These are phyloP conservation scores for Stylonectria norvegica DNA, from an alignment of 2,329 filamentous ascomycete genomes.

Conservation along the genomic window DNA sequence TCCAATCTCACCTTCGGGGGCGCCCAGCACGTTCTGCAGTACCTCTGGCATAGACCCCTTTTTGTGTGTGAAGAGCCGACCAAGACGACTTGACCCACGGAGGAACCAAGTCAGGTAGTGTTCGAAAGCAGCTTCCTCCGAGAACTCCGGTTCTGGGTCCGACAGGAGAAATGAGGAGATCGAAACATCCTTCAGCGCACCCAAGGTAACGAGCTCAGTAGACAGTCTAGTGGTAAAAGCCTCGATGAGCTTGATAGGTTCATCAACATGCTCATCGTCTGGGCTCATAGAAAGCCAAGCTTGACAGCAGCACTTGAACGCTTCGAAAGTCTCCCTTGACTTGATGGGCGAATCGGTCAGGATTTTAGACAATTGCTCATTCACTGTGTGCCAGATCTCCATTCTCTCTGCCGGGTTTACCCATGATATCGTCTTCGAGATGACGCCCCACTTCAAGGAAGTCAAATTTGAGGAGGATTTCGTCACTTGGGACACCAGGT, in stretches of 20 bases:
- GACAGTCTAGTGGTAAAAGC: constrained; percentile 34
- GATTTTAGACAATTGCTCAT: constrained; percentile 32
- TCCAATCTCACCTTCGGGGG: constrained; percentile 11
- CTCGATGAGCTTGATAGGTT: constrained; percentile 32
- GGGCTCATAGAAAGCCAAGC: constrained; percentile 39
- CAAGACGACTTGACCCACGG: constrained; percentile 32
- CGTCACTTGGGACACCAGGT: constrained; percentile 30
- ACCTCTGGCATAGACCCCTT: constrained; percentile 23
- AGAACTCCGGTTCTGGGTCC: constrained; percentile 20
- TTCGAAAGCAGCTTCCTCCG: constrained; percentile 24
- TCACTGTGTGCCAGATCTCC: constrained; percentile 33
- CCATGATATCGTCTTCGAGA: constrained; percentile 37
- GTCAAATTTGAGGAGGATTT: constrained; percentile 29
- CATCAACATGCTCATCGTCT: constrained; percentile 29
- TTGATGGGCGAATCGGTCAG: constrained; percentile 32
- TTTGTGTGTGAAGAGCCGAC: constrained; percentile 25
- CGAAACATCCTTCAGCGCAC: constrained; percentile 21
- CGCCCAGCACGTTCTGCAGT: constrained; percentile 23
- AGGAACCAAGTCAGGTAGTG: constrained; percentile 37
- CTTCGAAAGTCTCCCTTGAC: constrained; percentile 38
- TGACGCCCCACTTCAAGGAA: constrained; percentile 41
- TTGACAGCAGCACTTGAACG: constrained; percentile 38
- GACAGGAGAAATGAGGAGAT: constrained; percentile 13
- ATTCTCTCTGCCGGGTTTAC: constrained; percentile 26
- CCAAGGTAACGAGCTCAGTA: constrained; percentile 26